Base-by-base conservation (phyloP, 169 alveolate genomes). In the Babesia ovis region DNA sequence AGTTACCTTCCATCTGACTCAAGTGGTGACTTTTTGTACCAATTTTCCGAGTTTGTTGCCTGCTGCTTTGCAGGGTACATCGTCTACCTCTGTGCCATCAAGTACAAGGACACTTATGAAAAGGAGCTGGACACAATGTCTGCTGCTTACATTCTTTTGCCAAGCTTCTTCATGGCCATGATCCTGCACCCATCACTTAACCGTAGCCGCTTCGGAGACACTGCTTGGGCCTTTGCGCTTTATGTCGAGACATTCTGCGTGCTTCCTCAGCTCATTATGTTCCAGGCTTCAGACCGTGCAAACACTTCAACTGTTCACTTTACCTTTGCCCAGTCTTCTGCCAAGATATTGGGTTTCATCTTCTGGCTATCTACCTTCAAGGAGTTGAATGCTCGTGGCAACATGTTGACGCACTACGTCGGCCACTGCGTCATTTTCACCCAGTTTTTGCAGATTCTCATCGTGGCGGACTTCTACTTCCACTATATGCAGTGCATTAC, bases 1-100 rank as follows among this genome's bases (percentile, higher is more conserved):
- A 90, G 94, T 53, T 91, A 94, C 60, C 73, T 95, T 20, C 98
- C 98, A 18, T 92, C 95, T 45, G 98, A 95, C 59, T 64, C 95
- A n/a, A 85, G 95, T 35, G 98, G 98, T 8, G 98, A 95, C 64
- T 95, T 97, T 96, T 83, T 95, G 35, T 95, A 95, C 76, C 98
- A 94, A 68, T 58, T 91, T 20, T 84, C 94, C 31, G 98, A 95
- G 89, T 92, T 95, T 6, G 50, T 91, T 53, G 88, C 93, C 34
- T 73, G 95, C 51, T 74, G 77, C 42, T 85, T 91, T 46, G 91
- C 95, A 23, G 93, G 92, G 35, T 82, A 91, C 34, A 80, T 94
- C 8, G 96, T 90, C 22, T 94, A 88, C 70, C 73, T 91, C 62
- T 92, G 98, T 56, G 77, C 92, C 25, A 51, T 68, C 37, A 89